Evolutionary conservation across 2,329 filamentous ascomycete genomes (phyloP), one percentile per base, ranked within the genome.

Genomic region (Rhinocladiella mackenziei): DNA sequence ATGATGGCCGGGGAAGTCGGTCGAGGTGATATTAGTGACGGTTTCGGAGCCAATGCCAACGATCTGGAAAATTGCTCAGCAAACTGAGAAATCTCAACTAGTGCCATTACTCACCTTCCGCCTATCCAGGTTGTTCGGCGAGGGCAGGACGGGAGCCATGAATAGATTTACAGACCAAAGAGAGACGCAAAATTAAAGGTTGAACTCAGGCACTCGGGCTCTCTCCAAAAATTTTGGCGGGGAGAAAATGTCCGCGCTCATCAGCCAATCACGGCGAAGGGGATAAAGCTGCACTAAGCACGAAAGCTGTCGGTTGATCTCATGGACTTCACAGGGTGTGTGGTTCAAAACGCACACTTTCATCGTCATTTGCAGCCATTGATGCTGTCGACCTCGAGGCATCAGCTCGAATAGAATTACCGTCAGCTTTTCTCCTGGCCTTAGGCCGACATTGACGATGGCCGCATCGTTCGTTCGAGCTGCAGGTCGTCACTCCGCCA

Each of bases 1-100:
- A 72, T 83, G 92, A 66, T 95, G 88, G 55, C 85, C 84, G 11
- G 94, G 94, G 65, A 91, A 95, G 63, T 97, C 91, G 59, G 83
- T 94, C 34, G 89, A 92, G 51, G 83, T 78, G 58, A 91, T 85
- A 70, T 97, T 81, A 57, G 84, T 86, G 60, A 98, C 85, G 15
- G 87, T 96, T 69, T 98, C 92, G 56, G 81, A 74, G 66, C 92
- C 87, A 69, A 98, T 82, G 57, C 83, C 81, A 60, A 98, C 83
- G n/a, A 46, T 20, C 52, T 54, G 32, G 17, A 28, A 19, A 10
- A 13, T 4, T 17, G 17, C n/a, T 48, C 30, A 51, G 39, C 31
- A 32, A 25, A 7, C 18, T 23, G n/a, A 5, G 20, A 4, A 9
- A 5, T 2, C n/a, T 14, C 25, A 7, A 15, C 4, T 29, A 9